These are phyloP conservation scores for Logfia minima DNA, from an alignment of 129 eudicot species.

Conservation along the genomic window DNA sequence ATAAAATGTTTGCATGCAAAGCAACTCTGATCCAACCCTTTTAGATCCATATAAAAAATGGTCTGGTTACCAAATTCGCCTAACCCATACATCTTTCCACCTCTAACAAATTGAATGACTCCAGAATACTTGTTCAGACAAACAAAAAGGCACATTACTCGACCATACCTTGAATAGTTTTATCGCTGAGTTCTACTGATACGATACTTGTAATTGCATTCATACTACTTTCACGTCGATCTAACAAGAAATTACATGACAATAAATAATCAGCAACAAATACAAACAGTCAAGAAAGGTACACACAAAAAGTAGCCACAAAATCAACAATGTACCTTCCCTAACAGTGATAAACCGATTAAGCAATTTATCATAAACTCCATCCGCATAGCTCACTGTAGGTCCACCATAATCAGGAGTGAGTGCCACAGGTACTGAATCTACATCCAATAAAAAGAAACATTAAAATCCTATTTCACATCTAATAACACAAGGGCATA, in stretches of 20 bases:
- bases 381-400: slow-evolving; percentile 83
- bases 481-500: not conserved
- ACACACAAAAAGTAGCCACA: not conserved
- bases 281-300: slow-evolving; percentile 9
- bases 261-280: not conserved
- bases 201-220: slow-evolving; percentile 76
- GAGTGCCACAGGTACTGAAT: slow-evolving; percentile 66
- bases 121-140: not conserved
- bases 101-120: not conserved
- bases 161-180: slow-evolving; percentile 51
- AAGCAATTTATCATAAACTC: slow-evolving; percentile 74
- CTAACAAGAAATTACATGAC: slow-evolving; percentile 35
- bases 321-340: slow-evolving; percentile 57
- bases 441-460: slow-evolving; percentile 37
- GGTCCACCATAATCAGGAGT: slow-evolving; percentile 89
- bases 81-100: not conserved
- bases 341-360: slow-evolving; percentile 73
- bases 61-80: not conserved
- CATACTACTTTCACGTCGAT: slow-evolving; percentile 68
- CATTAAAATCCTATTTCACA: not conserved
- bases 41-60: not conserved
- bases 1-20: not conserved
- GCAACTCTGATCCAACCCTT: not conserved
- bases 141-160: not conserved
- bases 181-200: slow-evolving; percentile 53